Base-by-base conservation (phyloP, 257 asterid genomes). In the Jacaranda copaia region DNA sequence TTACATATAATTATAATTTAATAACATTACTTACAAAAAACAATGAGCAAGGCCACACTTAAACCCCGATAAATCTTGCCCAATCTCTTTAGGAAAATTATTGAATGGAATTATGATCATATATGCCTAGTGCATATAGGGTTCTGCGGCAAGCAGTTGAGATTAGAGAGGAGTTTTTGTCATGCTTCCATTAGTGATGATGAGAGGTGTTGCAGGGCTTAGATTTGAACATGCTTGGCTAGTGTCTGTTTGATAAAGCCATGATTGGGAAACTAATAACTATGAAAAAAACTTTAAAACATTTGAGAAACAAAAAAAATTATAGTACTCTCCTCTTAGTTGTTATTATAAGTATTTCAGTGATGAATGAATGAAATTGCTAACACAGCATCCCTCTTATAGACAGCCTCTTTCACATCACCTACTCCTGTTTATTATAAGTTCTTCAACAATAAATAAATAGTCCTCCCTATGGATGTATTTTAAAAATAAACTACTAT, bases 21-120 rank as follows among this genome's bases (percentile, higher is more conserved):
- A 25, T 25, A 25, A 25, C 2, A 25, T n/a, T n/a, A n/a, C 97
- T 85, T 82, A 95, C 99, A 48, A 74, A 95, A 95, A 72, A 95
- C n/a, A 80, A 78, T 95, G 98, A 40, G 98, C 99, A 68, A 93
- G 91, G 79, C 99, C 99, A 78, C 97, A 93, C 80, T 88, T 85
- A 83, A 93, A 93, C 62, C 83, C 94, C 15, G 94, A 85, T 71
- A 93, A 76, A 74, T 93, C 99, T 82, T 91, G 93, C 77, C 88
- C 96, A 75, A 93, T 89, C 85, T 91, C 99, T n/a, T n/a, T n/a
- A n/a, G n/a, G n/a, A n/a, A n/a, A n/a, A n/a, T n/a, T n/a, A n/a
- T n/a, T 4, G 46, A 66, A 75, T 4, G 9, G 48, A 40, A 55
- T 38, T 16, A 14, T 7, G 9, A 15, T 4, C 7, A 40, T 40